Base-by-base conservation (phyloP, 306 rosid species). In the Inga leiocalycina region DNA sequence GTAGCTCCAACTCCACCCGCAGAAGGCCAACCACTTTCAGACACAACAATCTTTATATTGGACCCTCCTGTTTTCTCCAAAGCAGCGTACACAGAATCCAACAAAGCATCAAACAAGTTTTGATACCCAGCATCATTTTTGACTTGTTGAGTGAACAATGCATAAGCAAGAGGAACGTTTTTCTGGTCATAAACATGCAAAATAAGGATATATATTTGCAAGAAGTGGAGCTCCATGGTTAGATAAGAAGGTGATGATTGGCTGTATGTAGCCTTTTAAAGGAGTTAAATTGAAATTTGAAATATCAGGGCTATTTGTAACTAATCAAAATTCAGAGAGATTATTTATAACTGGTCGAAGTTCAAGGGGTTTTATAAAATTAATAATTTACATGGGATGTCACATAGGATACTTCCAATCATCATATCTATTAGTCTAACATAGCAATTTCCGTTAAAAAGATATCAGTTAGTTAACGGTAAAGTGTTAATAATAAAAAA, bases 1-100 rank as follows among this genome's bases (percentile, higher is more conserved):
- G 86, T 48, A 2, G 93, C 92, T 2, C 74, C 85, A 20, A 4
- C 14, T 67, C 89, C 81, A 39, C 93, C 92, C 4, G 13, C 46
- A 0, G 93, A 91, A 8, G 94, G 97, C 97, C 95, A 94, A 5
- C 97, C 93, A 14, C 87, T 94, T 83, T 92, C 95, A 0, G 93
- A 84, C 14, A 92, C 92, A 19, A 94, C 93, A 1, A 92, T 77
- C 30, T 65, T 16, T 84, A 91, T 2, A 19, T 76, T 49, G 6
- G 85, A 22, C 4, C 79, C 91, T 0, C 89, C 91, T 0, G 52
- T 27, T 27, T 88, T 91, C 86, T 89, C 94, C 24, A 89, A 86
- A n/a, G 97, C 94, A 8, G 84, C 83, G 14, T 94, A 89, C 0
- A 83, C 24, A 35, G 93, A 27, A 77, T 91, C 97, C 81, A 92